A percentile compares a stretch with the other conserved stretches of the same genome.
phyloP scores from a whole-genome alignment of 208 protist species.

The Entamoeba histolytica region DNA sequence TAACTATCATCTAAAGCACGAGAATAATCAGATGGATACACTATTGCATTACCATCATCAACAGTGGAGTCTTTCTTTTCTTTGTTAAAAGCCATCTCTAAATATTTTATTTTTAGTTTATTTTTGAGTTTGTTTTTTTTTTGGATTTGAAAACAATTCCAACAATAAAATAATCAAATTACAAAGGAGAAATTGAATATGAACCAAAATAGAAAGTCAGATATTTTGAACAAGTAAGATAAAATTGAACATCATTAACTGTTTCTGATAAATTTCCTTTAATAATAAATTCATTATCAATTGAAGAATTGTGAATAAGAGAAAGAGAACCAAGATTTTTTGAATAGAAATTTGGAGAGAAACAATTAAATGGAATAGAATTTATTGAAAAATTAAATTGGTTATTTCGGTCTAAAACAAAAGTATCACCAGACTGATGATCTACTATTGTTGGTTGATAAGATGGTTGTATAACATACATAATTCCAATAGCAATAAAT shows the following conservation, averaged over 20 bases:
- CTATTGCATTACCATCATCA: too few species aligned
- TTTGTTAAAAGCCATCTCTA: too few species aligned
- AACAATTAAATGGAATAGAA: background rate
- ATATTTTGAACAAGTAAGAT: background rate
- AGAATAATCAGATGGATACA: too few species aligned
- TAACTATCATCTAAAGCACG: too few species aligned
- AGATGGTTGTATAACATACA: background rate
- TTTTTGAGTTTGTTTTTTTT: too few species aligned
- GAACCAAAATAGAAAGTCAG: background rate
- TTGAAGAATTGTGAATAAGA: background rate
- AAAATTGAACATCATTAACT: background rate
- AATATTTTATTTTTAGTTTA: too few species aligned
- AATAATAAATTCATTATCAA: background rate
- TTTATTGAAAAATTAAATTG: background rate
- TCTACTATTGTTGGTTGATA: background rate
- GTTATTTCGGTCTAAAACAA: background rate
- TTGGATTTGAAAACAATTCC: too few species aligned
- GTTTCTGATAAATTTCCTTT: background rate
- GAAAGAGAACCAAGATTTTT: background rate
- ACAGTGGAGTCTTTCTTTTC: too few species aligned
- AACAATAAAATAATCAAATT: too few species aligned
- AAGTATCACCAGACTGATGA: background rate
- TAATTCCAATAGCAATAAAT: background rate
- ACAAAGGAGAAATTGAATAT: too few species aligned
- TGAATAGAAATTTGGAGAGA: background rate